phyloP scores from a whole-genome alignment of 1,284 basidiomycete species.

The Cutaneotrichosporon sp. region DNA sequence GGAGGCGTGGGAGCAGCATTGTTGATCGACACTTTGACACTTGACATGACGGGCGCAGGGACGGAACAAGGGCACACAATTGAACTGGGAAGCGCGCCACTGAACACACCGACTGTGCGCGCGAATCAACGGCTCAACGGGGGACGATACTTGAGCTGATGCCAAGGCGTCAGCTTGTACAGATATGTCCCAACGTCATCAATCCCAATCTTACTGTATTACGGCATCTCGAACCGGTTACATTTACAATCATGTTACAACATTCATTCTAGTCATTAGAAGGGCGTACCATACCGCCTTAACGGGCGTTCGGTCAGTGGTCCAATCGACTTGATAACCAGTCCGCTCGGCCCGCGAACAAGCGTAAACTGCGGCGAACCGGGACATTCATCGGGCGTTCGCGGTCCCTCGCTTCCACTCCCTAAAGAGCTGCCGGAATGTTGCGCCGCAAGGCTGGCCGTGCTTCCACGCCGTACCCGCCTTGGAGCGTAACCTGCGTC shows the following conservation, averaged over 20 bases:
- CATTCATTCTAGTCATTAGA: not conserved
- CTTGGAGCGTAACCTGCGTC: not conserved
- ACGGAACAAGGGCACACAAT: no score
- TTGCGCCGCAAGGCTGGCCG: not conserved
- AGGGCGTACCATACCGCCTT: constrained; percentile 10
- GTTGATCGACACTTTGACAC: no score
- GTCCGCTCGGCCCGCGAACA: not conserved
- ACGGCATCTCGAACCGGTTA: no score
- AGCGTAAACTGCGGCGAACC: not conserved
- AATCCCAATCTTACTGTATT: no score
- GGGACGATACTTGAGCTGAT: no score
- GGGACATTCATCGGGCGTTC: constrained; percentile 17
- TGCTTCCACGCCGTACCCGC: not conserved
- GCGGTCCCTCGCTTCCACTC: constrained; percentile 12
- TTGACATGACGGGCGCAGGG: no score
- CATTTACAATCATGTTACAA: not conserved
- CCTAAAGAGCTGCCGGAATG: constrained; percentile 1
- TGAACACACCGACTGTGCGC: no score
- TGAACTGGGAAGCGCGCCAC: no score
- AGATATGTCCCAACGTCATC: no score
- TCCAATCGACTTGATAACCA: not conserved
- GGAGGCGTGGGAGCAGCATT: no score
- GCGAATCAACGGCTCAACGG: not conserved
- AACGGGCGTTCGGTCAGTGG: not conserved
- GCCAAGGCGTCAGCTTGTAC: no score